Conservation (phyloP, 805 yeast genomes). For the Pichia californica region DNA sequence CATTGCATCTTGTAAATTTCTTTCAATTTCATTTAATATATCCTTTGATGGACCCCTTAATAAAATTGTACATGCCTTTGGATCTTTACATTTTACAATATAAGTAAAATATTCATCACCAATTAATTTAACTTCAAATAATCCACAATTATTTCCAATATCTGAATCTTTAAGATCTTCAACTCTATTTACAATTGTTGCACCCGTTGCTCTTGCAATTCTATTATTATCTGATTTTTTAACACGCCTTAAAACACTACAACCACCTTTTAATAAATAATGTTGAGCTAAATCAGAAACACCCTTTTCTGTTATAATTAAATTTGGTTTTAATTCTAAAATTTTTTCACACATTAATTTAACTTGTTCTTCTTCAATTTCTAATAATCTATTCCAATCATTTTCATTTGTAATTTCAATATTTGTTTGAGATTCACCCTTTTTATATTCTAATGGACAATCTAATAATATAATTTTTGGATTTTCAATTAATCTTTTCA, state of each 20-base stretch:
- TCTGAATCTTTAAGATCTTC: constrained; percentile 92
- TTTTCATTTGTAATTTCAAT: constrained; percentile 93
- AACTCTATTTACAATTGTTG: constrained; percentile 90
- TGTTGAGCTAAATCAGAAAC: constrained; percentile 98
- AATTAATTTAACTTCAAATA: constrained; percentile 86
- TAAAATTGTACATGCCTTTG: constrained; percentile 89
- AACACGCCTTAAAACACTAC: constrained; percentile 87
- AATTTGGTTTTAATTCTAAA: constrained; percentile 79
- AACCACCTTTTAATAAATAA: constrained; percentile 87
- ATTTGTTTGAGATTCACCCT: constrained; percentile 98
- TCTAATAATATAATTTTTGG: constrained; percentile 88
- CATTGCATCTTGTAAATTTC: constrained; percentile 98
- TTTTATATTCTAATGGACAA: constrained; percentile 96
- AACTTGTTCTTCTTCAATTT: constrained; percentile 97
- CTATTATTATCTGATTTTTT: constrained; percentile 94
- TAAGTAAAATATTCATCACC: constrained; percentile 97
- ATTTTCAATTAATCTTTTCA: constrained; percentile 83
- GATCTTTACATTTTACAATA: constrained; percentile 71
- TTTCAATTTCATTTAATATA: constrained; percentile 89
- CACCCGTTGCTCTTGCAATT: constrained; percentile 95
- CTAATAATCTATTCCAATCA: constrained; percentile 92
- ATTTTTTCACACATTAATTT: constrained; percentile 79
- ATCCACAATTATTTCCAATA: constrained; percentile 82
- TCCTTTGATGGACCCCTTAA: constrained; percentile 97
- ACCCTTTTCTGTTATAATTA: constrained; percentile 97